Conservation (phyloP, 495 filamentous ascomycete genomes). For the Penicillium verhagenii region DNA sequence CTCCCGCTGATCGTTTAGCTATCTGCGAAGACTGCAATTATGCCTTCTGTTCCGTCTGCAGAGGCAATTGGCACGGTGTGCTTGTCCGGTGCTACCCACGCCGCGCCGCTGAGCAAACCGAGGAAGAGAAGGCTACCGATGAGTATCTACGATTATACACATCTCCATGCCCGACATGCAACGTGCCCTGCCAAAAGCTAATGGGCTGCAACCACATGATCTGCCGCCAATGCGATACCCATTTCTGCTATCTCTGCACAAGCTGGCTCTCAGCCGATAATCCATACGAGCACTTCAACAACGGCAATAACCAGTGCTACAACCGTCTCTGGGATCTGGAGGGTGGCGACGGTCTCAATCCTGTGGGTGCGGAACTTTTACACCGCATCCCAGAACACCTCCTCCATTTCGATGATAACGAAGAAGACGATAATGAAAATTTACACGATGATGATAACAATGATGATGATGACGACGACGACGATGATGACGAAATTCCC, state of each 20-base stretch:
- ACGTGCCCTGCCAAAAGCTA: constrained; percentile 80
- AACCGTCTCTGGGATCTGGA: constrained; percentile 89
- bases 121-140: constrained; percentile 79
- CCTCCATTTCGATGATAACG: constrained; percentile 39
- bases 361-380: constrained; percentile 43
- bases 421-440: constrained; percentile 30
- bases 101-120: constrained; percentile 63
- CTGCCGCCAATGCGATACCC: constrained; percentile 82
- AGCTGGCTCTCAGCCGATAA: constrained; percentile 77
- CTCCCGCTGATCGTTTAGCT: constrained; percentile 61
- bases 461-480: constrained; percentile 32
- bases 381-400: constrained; percentile 41
- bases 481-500: constrained; percentile 24
- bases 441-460: constrained; percentile 26
- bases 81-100: constrained; percentile 62
- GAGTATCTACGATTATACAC: constrained; percentile 80
- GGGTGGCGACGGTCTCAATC: constrained; percentile 66
- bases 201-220: constrained; percentile 98
- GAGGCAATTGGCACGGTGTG: constrained; percentile 86
- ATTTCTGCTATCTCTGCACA: constrained; percentile 96
- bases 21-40: constrained; percentile 90
- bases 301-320: constrained; percentile 62
- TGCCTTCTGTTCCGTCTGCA: constrained; percentile 80
- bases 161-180: constrained; percentile 86
- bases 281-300: constrained; percentile 89